phyloP scores from a whole-genome alignment of 2,329 filamentous ascomycete species.

The Didymella segeticola region DNA sequence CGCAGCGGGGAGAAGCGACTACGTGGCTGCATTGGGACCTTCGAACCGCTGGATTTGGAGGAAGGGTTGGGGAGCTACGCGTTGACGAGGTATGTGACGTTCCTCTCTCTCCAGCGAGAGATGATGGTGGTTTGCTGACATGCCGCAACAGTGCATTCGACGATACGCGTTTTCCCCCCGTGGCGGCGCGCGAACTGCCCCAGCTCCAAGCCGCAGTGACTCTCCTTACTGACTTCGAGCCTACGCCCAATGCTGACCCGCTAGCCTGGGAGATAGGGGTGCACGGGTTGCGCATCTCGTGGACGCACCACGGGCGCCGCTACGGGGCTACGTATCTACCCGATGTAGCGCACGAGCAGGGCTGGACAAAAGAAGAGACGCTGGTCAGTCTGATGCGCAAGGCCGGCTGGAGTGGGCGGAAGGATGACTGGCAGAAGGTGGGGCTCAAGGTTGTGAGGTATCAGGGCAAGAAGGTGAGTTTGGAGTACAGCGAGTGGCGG shows the following conservation, averaged over 20 bases:
- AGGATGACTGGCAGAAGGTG: constrained; percentile 75
- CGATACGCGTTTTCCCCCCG: constrained; percentile 67
- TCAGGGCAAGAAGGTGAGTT: constrained; percentile 78
- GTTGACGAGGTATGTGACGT: constrained; percentile 68
- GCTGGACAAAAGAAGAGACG: constrained; percentile 93
- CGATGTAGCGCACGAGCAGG: constrained; percentile 89
- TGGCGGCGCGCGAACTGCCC: constrained; percentile 52
- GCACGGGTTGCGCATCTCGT: constrained; percentile 87
- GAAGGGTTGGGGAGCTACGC: constrained; percentile 80
- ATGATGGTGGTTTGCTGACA: neutral
- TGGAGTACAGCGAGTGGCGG: constrained; percentile 77
- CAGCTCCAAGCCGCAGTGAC: constrained; percentile 65
- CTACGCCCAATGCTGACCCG: constrained; percentile 64
- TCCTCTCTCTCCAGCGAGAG: neutral
- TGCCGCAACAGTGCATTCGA: constrained; percentile 63
- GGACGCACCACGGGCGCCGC: constrained; percentile 73
- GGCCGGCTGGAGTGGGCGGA: constrained; percentile 81
- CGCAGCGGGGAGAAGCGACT: constrained; percentile 68
- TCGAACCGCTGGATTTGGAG: constrained; percentile 76
- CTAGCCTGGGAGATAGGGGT: constrained; percentile 87
- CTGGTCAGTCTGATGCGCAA: constrained; percentile 90
- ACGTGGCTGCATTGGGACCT: constrained; percentile 96
- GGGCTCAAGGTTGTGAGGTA: constrained; percentile 82
- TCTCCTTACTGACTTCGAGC: constrained; percentile 84
- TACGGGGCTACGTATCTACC: constrained; percentile 91